phyloP scores from a whole-genome alignment of 2,329 filamentous ascomycete species.

The Trichoderma simmonsii region DNA sequence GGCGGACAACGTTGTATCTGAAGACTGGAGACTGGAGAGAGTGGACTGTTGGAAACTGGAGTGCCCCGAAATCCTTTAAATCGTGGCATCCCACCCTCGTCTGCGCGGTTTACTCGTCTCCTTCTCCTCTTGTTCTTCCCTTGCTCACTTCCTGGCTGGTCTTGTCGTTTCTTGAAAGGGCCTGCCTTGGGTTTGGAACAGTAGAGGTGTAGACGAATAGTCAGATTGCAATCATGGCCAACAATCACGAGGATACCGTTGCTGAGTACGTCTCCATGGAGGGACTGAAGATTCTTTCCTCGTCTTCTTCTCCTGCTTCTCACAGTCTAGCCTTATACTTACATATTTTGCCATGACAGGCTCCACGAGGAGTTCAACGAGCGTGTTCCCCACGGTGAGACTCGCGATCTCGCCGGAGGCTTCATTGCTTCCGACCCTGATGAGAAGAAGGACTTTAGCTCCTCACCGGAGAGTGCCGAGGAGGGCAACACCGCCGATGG shows the following conservation, averaged over 20 bases:
- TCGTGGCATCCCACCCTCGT: background rate
- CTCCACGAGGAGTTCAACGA: constrained; percentile 19
- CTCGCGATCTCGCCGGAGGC: constrained; percentile 12
- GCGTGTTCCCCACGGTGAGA: constrained; percentile 7
- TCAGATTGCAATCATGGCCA: constrained; percentile 15
- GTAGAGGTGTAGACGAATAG: constrained; percentile 3
- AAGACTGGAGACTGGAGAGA: background rate
- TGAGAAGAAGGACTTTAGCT: constrained; percentile 15
- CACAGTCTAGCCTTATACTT: background rate
- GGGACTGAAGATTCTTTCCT: background rate
- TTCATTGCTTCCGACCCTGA: constrained; percentile 14
- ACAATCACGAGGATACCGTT: constrained; percentile 18
- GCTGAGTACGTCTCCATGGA: constrained; percentile 12
- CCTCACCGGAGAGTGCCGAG: constrained; percentile 25
- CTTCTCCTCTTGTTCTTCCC: background rate
- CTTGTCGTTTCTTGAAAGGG: background rate
- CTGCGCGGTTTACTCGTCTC: background rate
- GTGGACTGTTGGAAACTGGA: background rate
- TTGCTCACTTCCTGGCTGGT: constrained; percentile 1
- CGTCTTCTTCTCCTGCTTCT: background rate
- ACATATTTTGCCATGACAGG: background rate
- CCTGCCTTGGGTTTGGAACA: constrained; percentile 6
- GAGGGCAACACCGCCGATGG: constrained; percentile 40
- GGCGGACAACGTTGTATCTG: constrained; percentile 11
- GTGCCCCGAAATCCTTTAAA: constrained; percentile 14